Conservation (phyloP, 1,139 yeast species). For the Pichia sp. region DNA sequence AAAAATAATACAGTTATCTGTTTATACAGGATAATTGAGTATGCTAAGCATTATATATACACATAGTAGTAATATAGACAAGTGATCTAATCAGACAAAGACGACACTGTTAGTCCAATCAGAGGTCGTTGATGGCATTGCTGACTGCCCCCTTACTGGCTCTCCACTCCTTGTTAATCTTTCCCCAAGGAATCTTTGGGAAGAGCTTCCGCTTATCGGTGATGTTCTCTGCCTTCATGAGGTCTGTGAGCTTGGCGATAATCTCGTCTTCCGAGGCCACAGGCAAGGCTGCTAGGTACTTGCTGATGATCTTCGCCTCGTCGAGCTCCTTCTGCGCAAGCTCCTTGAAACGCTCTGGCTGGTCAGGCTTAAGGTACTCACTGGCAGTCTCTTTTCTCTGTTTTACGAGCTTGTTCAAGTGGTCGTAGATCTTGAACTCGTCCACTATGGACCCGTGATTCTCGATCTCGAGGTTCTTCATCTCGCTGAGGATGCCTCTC, state of each 20-base stretch:
- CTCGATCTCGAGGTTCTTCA: constrained; percentile 59
- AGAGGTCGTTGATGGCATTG: constrained; percentile 25
- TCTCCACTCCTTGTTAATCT: constrained; percentile 49
- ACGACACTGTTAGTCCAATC: neutral
- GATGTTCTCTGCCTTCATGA: constrained; percentile 35
- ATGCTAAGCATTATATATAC: neutral
- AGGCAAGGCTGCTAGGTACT: constrained; percentile 43
- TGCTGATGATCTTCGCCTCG: constrained; percentile 45
- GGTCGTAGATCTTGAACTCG: constrained; percentile 46
- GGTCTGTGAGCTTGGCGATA: constrained; percentile 37
- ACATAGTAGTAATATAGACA: neutral
- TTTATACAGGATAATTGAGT: neutral
- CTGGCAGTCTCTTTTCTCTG: constrained; percentile 53
- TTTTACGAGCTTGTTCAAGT: constrained; percentile 45
- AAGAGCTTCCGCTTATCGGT: constrained; percentile 35
- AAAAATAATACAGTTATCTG: constrained; percentile 19
- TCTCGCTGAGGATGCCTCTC: constrained; percentile 50
- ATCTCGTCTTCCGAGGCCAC: constrained; percentile 50
- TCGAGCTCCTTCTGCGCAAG: constrained; percentile 51
- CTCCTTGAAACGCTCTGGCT: constrained; percentile 42
- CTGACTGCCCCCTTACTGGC: constrained; percentile 38
- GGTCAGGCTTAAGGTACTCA: constrained; percentile 46
- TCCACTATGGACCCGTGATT: constrained; percentile 39
- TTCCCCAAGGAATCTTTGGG: constrained; percentile 45
- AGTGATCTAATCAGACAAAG: neutral